These are phyloP conservation scores for Plectosphaerella plurivora DNA, from an alignment of 2,329 filamentous ascomycete genomes.

Conservation along the genomic window DNA sequence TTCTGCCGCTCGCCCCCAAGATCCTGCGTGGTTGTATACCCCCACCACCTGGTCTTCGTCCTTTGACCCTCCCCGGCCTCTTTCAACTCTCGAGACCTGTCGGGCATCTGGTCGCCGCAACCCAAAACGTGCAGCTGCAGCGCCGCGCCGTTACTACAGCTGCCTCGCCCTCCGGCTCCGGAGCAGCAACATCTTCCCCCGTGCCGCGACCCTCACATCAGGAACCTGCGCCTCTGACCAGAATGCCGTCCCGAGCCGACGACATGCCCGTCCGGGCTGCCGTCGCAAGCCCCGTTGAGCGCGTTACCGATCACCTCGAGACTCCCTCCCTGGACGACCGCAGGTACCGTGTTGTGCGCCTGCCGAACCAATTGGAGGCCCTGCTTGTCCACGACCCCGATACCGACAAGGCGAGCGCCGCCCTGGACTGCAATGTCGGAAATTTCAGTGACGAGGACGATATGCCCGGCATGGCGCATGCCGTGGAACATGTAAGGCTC, in stretches of 20 bases:
- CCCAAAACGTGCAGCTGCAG: slow-evolving; percentile 8
- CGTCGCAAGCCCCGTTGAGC: slow-evolving; percentile 26
- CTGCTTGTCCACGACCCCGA: slow-evolving; percentile 90
- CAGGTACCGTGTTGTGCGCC: slow-evolving; percentile 78
- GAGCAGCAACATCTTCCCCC: background rate
- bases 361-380: slow-evolving; percentile 84
- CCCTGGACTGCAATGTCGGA: slow-evolving; percentile 92
- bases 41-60: slow-evolving; percentile 6
- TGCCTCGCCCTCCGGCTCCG: slow-evolving; percentile 1
- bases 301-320: slow-evolving; percentile 68
- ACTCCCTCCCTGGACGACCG: slow-evolving; percentile 83
- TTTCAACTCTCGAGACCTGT: slow-evolving; percentile 2
- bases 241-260: slow-evolving; percentile 1
- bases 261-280: slow-evolving; percentile 21
- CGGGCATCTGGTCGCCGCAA: slow-evolving; percentile 6
- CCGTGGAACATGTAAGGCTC: slow-evolving; percentile 73
- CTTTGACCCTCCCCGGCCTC: background rate
- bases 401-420: slow-evolving; percentile 94
- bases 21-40: slow-evolving; percentile 6
- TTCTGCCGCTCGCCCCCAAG: background rate
- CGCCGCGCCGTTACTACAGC: slow-evolving; percentile 4
- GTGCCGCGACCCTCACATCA: background rate
- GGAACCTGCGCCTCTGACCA: background rate
- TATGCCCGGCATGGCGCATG: slow-evolving; percentile 93
- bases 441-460: slow-evolving; percentile 89